Conservation (phyloP, 768 basidiomycete species). For the Termitomyces sp. region DNA sequence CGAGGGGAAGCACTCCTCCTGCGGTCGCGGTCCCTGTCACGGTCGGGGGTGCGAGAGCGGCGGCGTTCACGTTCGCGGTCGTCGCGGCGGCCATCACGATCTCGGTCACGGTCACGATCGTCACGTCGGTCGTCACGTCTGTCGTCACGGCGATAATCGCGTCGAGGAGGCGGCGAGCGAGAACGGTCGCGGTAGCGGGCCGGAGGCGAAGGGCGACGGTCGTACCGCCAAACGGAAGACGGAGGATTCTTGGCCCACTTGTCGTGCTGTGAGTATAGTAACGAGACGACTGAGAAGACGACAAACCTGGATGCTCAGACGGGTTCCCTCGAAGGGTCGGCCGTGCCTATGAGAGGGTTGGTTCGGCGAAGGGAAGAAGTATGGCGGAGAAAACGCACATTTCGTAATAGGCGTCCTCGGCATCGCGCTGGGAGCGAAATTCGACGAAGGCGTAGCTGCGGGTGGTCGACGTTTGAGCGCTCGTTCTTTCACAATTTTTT, state of each 20-base stretch:
- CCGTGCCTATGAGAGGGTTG: conserved; percentile 52
- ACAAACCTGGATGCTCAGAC: conserved; percentile 68
- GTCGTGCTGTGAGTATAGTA: conserved; percentile 1
- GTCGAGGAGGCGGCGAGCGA: conserved; percentile 48
- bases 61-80: conserved; percentile 31
- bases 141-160: conserved; percentile 25
- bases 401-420: conserved; percentile 80
- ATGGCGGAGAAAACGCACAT: conserved; percentile 45
- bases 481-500: conserved; percentile 32
- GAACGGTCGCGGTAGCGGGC: conserved; percentile 24
- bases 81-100: conserved; percentile 35
- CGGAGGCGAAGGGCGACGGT: conserved; percentile 47
- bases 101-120: conserved; percentile 32
- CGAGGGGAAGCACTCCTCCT: conserved; percentile 11
- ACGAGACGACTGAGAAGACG: neutral
- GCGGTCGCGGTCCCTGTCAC: conserved; percentile 33
- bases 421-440: conserved; percentile 71
- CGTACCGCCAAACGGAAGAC: conserved; percentile 76
- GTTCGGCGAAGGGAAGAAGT: neutral
- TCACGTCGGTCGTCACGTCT: conserved; percentile 36
- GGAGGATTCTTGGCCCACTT: conserved; percentile 84
- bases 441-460: conserved; percentile 86
- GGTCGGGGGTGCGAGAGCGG: conserved; percentile 43
- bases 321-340: conserved; percentile 64
- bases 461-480: conserved; percentile 51